Percentiles rank a stretch among this genome's conserved stretches.
These are phyloP conservation scores for Phylloporus sp. DNA, from an alignment of 1,284 basidiomycete genomes.

Conservation along the genomic window DNA sequence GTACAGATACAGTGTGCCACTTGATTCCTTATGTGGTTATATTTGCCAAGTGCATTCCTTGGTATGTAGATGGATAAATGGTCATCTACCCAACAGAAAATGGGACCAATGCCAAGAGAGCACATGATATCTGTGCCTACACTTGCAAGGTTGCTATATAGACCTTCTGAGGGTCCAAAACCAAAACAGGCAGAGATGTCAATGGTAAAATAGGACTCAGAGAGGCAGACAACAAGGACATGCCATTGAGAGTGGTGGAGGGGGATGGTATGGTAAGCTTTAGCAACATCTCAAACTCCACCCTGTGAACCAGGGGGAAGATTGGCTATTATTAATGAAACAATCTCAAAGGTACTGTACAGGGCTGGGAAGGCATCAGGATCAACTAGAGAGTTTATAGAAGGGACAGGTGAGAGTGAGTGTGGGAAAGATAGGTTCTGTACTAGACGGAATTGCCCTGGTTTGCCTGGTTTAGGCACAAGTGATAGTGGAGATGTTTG, in stretches of 20 bases:
- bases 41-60: neutral
- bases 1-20: neutral
- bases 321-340: neutral
- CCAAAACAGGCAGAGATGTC: neutral
- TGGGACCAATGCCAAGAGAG: neutral
- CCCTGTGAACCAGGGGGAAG: slow-evolving; percentile 12
- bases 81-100: neutral
- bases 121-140: neutral
- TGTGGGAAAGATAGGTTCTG: slow-evolving; percentile 10
- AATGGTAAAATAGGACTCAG: neutral
- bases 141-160: neutral
- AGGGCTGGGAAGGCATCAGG: neutral
- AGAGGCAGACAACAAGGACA: neutral
- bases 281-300: slow-evolving; percentile 7
- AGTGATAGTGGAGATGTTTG: neutral
- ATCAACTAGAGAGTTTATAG: neutral
- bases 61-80: neutral
- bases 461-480: neutral
- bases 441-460: neutral
- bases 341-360: slow-evolving; percentile 11
- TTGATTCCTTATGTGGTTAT: neutral
- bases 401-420: neutral
- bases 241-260: slow-evolving; percentile 8
- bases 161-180: neutral
- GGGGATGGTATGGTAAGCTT: slow-evolving; percentile 15